Evolutionary conservation across 148 eudicot species (phyloP), one percentile per base, ranked within the genome.

Genomic region (Nepenthes gracilis): DNA sequence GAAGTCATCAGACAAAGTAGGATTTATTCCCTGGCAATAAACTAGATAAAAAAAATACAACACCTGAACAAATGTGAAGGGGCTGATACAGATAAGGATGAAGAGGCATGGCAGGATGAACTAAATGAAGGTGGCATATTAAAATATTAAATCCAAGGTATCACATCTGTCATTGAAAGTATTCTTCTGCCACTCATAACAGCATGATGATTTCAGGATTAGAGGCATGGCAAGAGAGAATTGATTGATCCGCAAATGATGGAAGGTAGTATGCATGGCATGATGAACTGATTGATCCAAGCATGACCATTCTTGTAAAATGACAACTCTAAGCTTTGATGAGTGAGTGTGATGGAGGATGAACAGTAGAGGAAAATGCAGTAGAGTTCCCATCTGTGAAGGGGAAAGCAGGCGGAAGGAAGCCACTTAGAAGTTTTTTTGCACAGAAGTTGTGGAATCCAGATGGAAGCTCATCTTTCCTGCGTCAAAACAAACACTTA

Each of bases 401-500:
- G 78, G 68, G 76, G 79, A 67, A 77, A 69, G 86, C 81, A 83
- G 75, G 78, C 75, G 81, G 76, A 79, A 74, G 79, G 61, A 73
- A 67, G 70, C 87, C 79, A 80, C 69, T 80, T 83, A 74, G 79
- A 65, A 70, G 69, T 13, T 14, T 73, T 62, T 57, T 56, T 69
- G 84, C 81, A 79, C 61, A 81, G 80, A 79, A 79, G 84, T 72
- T 76, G 82, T 77, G 67, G 70, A 78, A 76, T 80, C 83, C 84
- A 79, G 78, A 83, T 73, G 85, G 83, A 85, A 87, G 88, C 82
- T 81, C 94, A 80, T 62, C 55, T 62, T 75, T 85, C 97, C 94
- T 92, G 98, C 95, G 87, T 77, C 80, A 92, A 92, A 88, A 81
- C 74, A 84, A 85, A 82, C 72, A 78, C 85, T 92, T 84, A 83